phyloP scores from a whole-genome alignment of 2,329 filamentous ascomycete genomes.

The Botrytis aclada region DNA sequence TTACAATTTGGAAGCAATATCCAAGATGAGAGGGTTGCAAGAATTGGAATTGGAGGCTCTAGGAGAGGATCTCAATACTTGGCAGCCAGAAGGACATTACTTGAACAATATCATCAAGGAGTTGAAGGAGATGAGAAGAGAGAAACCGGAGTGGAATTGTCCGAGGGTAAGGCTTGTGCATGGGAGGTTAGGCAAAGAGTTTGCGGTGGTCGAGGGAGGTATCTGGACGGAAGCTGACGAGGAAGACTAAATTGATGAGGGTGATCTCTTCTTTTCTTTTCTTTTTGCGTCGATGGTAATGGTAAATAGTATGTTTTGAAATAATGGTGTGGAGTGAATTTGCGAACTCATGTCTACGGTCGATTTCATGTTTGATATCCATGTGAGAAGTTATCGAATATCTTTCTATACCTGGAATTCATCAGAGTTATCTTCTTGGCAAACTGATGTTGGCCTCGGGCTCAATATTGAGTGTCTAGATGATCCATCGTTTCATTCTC shows the following conservation, averaged over 20 bases:
- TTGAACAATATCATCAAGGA: slow-evolving; percentile 23
- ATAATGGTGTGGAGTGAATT: neutral
- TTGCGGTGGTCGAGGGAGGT: slow-evolving; percentile 26
- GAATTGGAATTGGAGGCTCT: slow-evolving; percentile 26
- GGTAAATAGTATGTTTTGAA: neutral
- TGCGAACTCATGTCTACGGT: neutral
- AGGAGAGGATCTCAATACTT: slow-evolving; percentile 9
- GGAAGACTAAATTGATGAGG: neutral
- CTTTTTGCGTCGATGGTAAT: neutral
- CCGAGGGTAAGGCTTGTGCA: slow-evolving; percentile 30
- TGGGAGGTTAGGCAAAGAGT: slow-evolving; percentile 21
- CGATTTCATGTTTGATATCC: neutral
- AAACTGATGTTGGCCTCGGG: neutral
- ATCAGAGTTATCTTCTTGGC: neutral
- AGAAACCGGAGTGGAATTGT: slow-evolving; percentile 30
- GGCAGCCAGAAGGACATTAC: slow-evolving; percentile 18
- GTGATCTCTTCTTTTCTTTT: neutral
- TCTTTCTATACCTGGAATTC: neutral
- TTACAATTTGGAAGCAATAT: slow-evolving; percentile 31
- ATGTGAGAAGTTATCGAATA: neutral
- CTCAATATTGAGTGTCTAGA: neutral
- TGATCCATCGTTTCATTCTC: neutral
- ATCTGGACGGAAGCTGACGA: slow-evolving; percentile 11
- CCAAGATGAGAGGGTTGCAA: slow-evolving; percentile 28
- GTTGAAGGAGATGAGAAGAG: slow-evolving; percentile 25